Evolutionary conservation across 2,329 filamentous ascomycete species (phyloP).

Genomic region (Drechslera avenae): DNA sequence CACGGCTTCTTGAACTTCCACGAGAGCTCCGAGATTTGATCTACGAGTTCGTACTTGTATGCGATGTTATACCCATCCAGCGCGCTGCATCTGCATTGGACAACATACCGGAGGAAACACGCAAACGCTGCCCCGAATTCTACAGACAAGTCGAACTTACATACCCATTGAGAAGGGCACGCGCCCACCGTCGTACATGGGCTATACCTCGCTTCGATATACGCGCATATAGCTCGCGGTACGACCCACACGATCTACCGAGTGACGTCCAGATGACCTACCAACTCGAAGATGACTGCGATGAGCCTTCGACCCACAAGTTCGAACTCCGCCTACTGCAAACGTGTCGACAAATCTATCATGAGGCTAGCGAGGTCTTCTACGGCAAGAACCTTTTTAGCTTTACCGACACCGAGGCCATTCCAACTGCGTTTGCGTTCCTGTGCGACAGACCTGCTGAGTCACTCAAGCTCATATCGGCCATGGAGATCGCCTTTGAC

Average conservation of each 20-base stretch:
- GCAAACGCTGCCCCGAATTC: constrained; percentile 8
- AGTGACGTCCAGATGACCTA: constrained; percentile 28
- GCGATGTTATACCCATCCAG: constrained; percentile 22
- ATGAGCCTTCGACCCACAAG: not conserved
- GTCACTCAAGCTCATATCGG: constrained; percentile 19
- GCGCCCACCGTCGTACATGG: constrained; percentile 22
- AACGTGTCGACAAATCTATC: constrained; percentile 27
- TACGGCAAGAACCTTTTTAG: constrained; percentile 32
- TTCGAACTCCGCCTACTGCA: constrained; percentile 20
- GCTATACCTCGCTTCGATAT: constrained; percentile 24
- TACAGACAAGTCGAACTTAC: constrained; percentile 8
- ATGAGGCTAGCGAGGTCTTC: constrained; percentile 29
- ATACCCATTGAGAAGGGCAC: constrained; percentile 13
- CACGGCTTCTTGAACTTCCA: constrained; percentile 20
- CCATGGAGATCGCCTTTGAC: constrained; percentile 23
- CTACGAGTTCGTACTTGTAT: constrained; percentile 23
- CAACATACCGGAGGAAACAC: not conserved
- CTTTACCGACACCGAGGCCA: constrained; percentile 24
- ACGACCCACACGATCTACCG: constrained; percentile 10
- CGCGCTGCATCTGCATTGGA: constrained; percentile 10
- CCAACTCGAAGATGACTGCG: constrained; percentile 15
- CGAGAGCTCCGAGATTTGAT: constrained; percentile 31
- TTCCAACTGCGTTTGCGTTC: constrained; percentile 33
- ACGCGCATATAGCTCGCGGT: constrained; percentile 9
- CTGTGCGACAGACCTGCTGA: constrained; percentile 25